Percentiles rank a stretch among this genome's conserved stretches.
phyloP scores from a whole-genome alignment of 169 alveolate genomes.

The Theileria luwenshuni region DNA sequence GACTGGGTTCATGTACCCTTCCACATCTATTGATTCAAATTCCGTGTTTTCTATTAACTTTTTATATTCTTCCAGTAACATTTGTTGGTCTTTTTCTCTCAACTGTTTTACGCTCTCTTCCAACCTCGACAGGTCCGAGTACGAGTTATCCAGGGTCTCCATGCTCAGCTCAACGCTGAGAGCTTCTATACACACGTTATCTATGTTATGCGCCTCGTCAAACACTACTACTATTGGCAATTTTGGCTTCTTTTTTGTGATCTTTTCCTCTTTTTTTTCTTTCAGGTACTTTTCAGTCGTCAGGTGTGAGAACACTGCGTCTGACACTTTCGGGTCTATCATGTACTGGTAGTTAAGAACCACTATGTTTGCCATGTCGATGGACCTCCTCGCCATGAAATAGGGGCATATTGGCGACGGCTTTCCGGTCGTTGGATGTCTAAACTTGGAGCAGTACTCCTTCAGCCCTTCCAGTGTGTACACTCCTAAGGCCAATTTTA shows the following conservation, averaged over 20 bases:
- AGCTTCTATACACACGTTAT: slow-evolving; percentile 97
- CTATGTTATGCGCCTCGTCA: slow-evolving; percentile 98
- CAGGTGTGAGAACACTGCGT: slow-evolving; percentile 67
- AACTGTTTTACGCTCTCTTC: slow-evolving; percentile 73
- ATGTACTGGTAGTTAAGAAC: slow-evolving; percentile 94
- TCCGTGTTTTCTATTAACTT: slow-evolving; percentile 33
- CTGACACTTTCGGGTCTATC: slow-evolving; percentile 95
- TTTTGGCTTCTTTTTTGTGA: slow-evolving; percentile 51
- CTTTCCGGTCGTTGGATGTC: slow-evolving; percentile 70
- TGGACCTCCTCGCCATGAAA: slow-evolving; percentile 90
- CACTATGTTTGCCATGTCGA: slow-evolving; percentile 91
- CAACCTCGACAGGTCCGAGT: slow-evolving; percentile 77
- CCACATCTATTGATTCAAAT: slow-evolving; percentile 41
- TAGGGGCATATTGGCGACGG: slow-evolving; percentile 89
- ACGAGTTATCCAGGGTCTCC: slow-evolving; percentile 84
- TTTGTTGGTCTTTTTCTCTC: slow-evolving; percentile 43
- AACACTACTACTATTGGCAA: slow-evolving; percentile 91
- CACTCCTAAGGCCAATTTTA: slow-evolving; percentile 80
- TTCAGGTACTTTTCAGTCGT: slow-evolving; percentile 23
- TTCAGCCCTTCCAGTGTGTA: slow-evolving; percentile 94
- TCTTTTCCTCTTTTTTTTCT: slow-evolving; percentile 31
- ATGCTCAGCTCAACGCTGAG: slow-evolving; percentile 89
- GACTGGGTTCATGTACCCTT: slow-evolving; percentile 79
- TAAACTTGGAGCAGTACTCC: slow-evolving; percentile 79
- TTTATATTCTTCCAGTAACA: slow-evolving; percentile 48